A percentile compares a stretch with the other conserved stretches of the same genome.
Evolutionary conservation across 495 filamentous ascomycete species (phyloP).

Genomic region (Daldinia grandis): DNA sequence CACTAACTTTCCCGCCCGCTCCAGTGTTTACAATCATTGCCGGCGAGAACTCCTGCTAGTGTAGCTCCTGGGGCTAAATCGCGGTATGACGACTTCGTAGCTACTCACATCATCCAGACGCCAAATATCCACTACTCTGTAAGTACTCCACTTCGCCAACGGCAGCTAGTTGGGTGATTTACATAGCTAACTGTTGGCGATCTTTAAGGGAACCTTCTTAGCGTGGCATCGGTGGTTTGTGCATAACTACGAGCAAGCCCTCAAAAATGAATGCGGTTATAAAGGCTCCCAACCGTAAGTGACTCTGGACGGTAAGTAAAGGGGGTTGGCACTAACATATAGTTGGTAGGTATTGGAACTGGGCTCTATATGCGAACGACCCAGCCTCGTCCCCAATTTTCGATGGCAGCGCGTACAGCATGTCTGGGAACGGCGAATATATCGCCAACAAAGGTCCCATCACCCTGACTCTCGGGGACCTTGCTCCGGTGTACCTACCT

Average conservation of each 20-base stretch:
- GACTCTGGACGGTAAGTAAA: not conserved
- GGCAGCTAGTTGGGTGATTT: not conserved
- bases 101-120: conserved; percentile 72
- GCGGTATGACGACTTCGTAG: conserved; percentile 76
- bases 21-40: conserved; percentile 63
- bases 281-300: conserved; percentile 60
- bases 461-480: conserved; percentile 40
- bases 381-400: conserved; percentile 69
- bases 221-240: conserved; percentile 77
- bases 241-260: conserved; percentile 69
- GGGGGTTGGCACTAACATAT: conserved; percentile 1
- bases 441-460: conserved; percentile 48
- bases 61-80: conserved; percentile 47
- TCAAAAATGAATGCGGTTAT: conserved; percentile 76
- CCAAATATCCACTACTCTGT: conserved; percentile 66
- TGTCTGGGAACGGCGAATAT: conserved; percentile 68
- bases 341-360: conserved; percentile 67
- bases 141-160: conserved; percentile 24
- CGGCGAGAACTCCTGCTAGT: conserved; percentile 55
- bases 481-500: conserved; percentile 48
- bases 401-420: conserved; percentile 66
- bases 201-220: conserved; percentile 65
- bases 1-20: not conserved
- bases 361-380: conserved; percentile 59
- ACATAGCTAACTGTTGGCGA: conserved; percentile 16